Conservation (phyloP, 345 rosid genomes). For the Carallia brachiata region DNA sequence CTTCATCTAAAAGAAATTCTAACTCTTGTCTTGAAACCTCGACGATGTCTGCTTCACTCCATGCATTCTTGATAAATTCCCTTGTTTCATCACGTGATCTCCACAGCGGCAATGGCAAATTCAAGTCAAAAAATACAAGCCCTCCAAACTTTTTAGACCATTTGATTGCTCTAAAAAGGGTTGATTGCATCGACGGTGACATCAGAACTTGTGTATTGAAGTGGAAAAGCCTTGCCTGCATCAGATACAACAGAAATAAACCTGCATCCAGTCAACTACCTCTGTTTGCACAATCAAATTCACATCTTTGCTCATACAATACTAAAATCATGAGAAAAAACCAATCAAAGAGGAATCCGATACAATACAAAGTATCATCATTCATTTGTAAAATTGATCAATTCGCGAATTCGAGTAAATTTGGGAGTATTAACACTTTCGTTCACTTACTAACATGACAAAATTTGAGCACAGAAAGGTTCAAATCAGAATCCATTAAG, state of each 20-base stretch:
- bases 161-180: conserved; percentile 62
- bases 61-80: conserved; percentile 63
- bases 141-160: conserved; percentile 81
- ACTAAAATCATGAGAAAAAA: not conserved
- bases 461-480: no score
- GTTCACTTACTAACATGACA: no score
- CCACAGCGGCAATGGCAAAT: conserved; percentile 79
- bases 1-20: conserved; percentile 84
- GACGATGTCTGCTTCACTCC: conserved; percentile 66
- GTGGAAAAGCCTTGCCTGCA: conserved; percentile 88
- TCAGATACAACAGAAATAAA: conserved; percentile 3
- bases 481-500: no score
- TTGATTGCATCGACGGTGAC: conserved; percentile 49
- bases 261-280: conserved; percentile 7
- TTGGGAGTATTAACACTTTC: no score
- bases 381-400: no score
- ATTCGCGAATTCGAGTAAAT: no score
- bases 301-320: not conserved
- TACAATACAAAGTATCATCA: no score
- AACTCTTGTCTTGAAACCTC: conserved; percentile 84
- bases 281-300: not conserved
- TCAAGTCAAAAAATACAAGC: conserved; percentile 69
- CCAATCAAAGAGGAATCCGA: not conserved
- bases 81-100: conserved; percentile 66
- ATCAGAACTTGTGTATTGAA: conserved; percentile 72